Evolutionary conservation across 140 eudicot genomes (phyloP).

Genomic region (Erigeron philadelphicus): DNA sequence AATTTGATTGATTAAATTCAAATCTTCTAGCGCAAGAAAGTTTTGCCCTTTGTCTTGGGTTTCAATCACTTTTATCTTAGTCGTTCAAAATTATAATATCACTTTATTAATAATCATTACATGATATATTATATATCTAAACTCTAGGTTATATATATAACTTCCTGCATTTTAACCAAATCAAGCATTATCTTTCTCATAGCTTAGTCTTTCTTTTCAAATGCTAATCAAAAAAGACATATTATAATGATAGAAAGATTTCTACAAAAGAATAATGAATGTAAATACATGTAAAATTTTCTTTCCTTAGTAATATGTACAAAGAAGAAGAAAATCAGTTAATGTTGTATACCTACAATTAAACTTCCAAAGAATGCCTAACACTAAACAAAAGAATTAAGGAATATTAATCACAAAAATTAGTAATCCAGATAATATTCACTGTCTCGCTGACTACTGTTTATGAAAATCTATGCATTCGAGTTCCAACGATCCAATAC

Average conservation of each 20-base stretch:
- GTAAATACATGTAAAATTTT: constrained; percentile 19
- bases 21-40: too few species aligned
- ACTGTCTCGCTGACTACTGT: not conserved
- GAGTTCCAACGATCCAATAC: constrained; percentile 20
- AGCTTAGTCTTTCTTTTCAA: too few species aligned
- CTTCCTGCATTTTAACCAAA: too few species aligned
- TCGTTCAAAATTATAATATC: too few species aligned
- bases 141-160: too few species aligned
- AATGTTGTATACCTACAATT: constrained; percentile 17
- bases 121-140: too few species aligned
- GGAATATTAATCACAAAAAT: constrained; percentile 21
- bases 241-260: not conserved
- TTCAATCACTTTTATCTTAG: too few species aligned
- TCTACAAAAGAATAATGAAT: constrained; percentile 14
- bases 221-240: too few species aligned
- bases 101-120: too few species aligned
- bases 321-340: constrained; percentile 22
- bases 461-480: constrained; percentile 10
- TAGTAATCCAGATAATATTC: not conserved
- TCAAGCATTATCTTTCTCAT: too few species aligned
- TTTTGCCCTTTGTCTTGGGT: too few species aligned
- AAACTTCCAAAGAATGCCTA: constrained; percentile 27
- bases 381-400: constrained; percentile 26
- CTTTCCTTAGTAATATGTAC: constrained; percentile 32
- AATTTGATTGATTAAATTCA: too few species aligned